Evolutionary conservation across 352 stramenopile genomes (phyloP), one percentile per base, ranked within the genome.

Genomic region (Phytophthora nicotianae): DNA sequence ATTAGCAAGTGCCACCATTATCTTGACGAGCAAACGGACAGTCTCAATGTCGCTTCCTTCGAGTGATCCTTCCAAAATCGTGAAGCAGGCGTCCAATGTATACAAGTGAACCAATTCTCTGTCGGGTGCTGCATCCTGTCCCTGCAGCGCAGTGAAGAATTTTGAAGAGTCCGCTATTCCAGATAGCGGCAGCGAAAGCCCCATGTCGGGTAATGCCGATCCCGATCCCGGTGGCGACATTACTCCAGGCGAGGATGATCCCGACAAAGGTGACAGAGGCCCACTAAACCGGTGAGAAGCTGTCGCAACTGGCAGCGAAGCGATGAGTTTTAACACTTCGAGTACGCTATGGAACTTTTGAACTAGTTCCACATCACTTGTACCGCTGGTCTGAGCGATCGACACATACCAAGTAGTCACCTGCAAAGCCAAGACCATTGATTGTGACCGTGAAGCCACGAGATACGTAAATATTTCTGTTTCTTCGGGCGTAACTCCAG

Each of bases 391-490:
- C 13, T 88, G 65, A 20, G 67, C 63, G 46, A 76, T 40, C 11
- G 26, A 62, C 26, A 89, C 20, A 27, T 77, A 41, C 37, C 68
- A 43, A 14, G 86, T 53, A 8, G 59, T 54, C 16, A 50, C 72
- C n/a, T 89, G 68, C 8, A 92, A 57, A 27, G 72, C 68, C 6
- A 90, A 62, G 17, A 86, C 62, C 1, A 72, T 69, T 13, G 75
- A 60, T 47, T 77, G 74, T 21, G 64, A 29, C 10, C 51, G 50
- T 0, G 52, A 70, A 24, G 74, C 78, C 8, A 87, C 70, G 46
- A 93, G 63, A 20, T 80, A 64, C 32, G 68, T 86, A 45, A 90
- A 90, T 17, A 93, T 77, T 40, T 72, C 72, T 42, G 74, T 89
- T 57, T 93, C 80, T 72, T 87, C 74, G 13, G 60, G 17, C 2